phyloP scores from a whole-genome alignment of 306 rosid species.

The Cicer judaicum region DNA sequence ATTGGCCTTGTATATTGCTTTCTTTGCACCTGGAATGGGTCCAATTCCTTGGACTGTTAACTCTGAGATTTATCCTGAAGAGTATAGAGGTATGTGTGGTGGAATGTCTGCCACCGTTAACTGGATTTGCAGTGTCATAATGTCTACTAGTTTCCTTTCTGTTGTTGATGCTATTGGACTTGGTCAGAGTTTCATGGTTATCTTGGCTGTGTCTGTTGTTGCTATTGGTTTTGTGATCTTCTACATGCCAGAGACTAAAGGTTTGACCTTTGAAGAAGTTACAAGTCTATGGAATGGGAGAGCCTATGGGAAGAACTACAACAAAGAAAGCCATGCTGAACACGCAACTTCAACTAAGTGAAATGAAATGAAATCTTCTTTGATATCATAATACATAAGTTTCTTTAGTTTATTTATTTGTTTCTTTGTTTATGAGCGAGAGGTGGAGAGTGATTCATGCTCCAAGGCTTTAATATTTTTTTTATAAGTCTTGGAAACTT shows the following conservation, averaged over 20 bases:
- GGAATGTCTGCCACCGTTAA: too few relatives aligned
- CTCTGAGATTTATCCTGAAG: too few relatives aligned
- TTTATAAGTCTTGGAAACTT: background rate
- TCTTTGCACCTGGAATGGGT: too few relatives aligned
- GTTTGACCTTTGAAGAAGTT: slow-evolving; percentile 73
- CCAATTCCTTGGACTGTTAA: too few relatives aligned
- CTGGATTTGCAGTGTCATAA: slow-evolving; percentile 69
- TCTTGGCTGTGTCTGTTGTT: slow-evolving; percentile 51
- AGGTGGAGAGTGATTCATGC: background rate
- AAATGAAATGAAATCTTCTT: background rate
- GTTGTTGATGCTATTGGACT: slow-evolving; percentile 61
- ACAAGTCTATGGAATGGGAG: slow-evolving; percentile 66
- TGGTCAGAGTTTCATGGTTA: slow-evolving; percentile 64
- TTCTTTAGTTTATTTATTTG: too few relatives aligned
- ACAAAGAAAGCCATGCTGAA: slow-evolving; percentile 54
- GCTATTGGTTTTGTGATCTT: slow-evolving; percentile 57
- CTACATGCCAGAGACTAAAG: slow-evolving; percentile 71
- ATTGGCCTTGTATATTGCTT: too few relatives aligned
- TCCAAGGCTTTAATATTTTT: background rate
- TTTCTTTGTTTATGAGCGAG: background rate
- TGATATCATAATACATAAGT: too few relatives aligned
- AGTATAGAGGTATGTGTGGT: too few relatives aligned
- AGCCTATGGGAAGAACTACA: slow-evolving; percentile 54
- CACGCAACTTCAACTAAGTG: background rate
- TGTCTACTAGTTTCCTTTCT: slow-evolving; percentile 67